Evolutionary conservation across 106 monocot genomes (phyloP), one percentile per base, ranked within the genome.

Genomic region (Vanilla planifolia): DNA sequence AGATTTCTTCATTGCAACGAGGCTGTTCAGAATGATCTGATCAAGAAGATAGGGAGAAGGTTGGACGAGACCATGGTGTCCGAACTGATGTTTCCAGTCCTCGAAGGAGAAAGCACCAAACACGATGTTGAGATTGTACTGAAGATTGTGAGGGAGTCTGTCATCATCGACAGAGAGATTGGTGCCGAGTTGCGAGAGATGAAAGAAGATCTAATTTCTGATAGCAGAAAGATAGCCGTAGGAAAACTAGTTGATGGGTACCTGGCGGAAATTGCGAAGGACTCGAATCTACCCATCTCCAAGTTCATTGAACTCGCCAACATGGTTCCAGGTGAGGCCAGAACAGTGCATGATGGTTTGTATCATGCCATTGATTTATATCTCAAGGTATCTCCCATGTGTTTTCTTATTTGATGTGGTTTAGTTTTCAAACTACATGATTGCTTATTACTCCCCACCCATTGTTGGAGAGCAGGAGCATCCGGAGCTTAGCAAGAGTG

Each of bases 401-500:
- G 17, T 43, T 19, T 35, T 4, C 51, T 10, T 3, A 26, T 10
- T 51, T 26, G 21, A 26, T 26, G 26, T 10, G 24, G n/a, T 47
- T 47, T 3, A n/a, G n/a, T n/a, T n/a, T n/a, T n/a, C n/a, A n/a
- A 21, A 57, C 35, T 8, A 35, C 8, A 2, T 35, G 34, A 57
- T 16, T 57, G 57, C 3, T 57, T 72, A 26, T 26, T 34, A 48
- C n/a, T n/a, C n/a, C n/a, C 17, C 6, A 17, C 59, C 15, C 17
- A 43, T 39, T 33, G 22, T 11, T 15, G 11, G 22, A 11, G 57
- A 74, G 39, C 80, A 91, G 96, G 91, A 82, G 58, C 98, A 98
- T 60, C 77, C 84, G 16, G 71, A 75, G 28, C 24, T 98, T 28
- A 69, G 63, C 55, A 98, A 98, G 73, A 75, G 73, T 4, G 98